Conservation (phyloP, 2,329 filamentous ascomycete genomes). For the Furcasterigmium furcatum region DNA sequence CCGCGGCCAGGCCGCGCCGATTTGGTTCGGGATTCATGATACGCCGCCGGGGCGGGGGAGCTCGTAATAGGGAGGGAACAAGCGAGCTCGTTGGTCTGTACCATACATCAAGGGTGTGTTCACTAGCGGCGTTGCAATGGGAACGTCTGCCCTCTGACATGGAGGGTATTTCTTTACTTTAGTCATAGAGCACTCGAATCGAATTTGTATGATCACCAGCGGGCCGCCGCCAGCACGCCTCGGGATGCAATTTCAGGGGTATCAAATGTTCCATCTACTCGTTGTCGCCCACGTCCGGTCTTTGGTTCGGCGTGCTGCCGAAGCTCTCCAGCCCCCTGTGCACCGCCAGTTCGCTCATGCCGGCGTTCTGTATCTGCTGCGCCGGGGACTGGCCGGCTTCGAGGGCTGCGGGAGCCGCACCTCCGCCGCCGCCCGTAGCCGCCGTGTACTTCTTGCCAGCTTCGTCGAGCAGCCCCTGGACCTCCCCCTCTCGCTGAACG, state of each 20-base stretch:
- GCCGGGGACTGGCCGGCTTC: conserved; percentile 12
- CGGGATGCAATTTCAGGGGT: no score
- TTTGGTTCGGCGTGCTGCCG: conserved; percentile 36
- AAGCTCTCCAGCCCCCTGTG: conserved; percentile 45
- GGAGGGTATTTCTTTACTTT: conserved; percentile 13
- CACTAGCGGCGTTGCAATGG: conserved; percentile 18
- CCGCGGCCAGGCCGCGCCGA: no score
- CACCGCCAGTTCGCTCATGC: conserved; percentile 17
- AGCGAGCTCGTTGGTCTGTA: conserved; percentile 16
- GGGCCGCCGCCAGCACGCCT: no score
- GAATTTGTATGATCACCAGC: conserved; percentile 7
- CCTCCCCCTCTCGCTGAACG: conserved; percentile 67
- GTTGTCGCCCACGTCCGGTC: conserved; percentile 21
- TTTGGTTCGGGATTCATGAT: no score
- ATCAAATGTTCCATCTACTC: conserved; percentile 12
- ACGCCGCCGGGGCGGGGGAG: no score
- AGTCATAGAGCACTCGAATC: conserved; percentile 11
- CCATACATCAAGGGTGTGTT: conserved; percentile 20
- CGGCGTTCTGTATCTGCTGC: conserved; percentile 9
- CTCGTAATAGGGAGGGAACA: conserved; percentile 11
- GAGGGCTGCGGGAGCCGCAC: not conserved
- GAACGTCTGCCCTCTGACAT: conserved; percentile 16
- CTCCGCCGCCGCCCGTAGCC: conserved; percentile 25
- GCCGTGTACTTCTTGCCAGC: conserved; percentile 64
- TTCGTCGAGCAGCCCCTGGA: conserved; percentile 77